Percentiles rank a stretch among this genome's conserved stretches.
Evolutionary conservation across 257 asterid genomes (phyloP).

Genomic region (Plantago major): DNA sequence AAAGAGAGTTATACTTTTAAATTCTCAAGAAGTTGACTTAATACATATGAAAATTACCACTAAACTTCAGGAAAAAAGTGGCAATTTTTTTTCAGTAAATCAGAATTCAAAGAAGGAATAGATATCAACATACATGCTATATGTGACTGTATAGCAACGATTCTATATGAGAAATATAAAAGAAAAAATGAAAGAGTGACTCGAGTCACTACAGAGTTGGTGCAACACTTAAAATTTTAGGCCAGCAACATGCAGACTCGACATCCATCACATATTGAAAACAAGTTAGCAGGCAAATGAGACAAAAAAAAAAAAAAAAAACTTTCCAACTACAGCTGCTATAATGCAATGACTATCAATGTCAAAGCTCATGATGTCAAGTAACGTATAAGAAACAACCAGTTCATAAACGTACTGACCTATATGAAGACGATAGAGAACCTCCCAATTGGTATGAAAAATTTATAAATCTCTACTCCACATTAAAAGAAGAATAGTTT

Average conservation of each 20-base stretch:
- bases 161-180: not conserved
- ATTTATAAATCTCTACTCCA: too few relatives aligned
- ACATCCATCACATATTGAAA: conserved; percentile 2
- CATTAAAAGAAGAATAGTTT: too few relatives aligned
- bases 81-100: not conserved
- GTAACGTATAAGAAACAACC: not conserved
- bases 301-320: too few relatives aligned
- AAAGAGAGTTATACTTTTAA: too few relatives aligned
- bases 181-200: not conserved
- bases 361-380: too few relatives aligned
- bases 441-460: not conserved
- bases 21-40: not conserved
- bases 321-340: too few relatives aligned
- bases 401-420: not conserved
- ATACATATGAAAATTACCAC: not conserved
- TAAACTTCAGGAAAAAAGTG: not conserved
- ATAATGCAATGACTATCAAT: too few relatives aligned
- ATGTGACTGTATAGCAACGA: not conserved
- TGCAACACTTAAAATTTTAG: not conserved
- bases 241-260: not conserved
- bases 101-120: not conserved
- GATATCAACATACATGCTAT: not conserved
- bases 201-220: not conserved
- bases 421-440: not conserved
- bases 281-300: not conserved